Base-by-base conservation (phyloP, 345 rosid genomes). In the Salix purpurea region DNA sequence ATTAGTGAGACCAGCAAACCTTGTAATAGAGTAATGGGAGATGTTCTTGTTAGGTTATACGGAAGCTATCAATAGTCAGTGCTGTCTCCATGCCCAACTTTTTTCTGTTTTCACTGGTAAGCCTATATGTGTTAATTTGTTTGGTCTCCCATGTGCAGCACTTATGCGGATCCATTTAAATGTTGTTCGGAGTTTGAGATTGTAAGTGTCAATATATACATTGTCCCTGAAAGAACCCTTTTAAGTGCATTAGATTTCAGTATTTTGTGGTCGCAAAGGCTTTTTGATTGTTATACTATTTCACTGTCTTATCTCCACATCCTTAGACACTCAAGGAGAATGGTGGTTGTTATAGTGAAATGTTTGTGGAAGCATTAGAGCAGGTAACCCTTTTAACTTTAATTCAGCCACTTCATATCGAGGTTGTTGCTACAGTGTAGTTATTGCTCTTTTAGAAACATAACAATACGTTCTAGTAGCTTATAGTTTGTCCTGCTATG, bases 31-130 rank as follows among this genome's bases (percentile, higher is more conserved):
- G 73, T 75, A 61, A 62, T 67, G 0, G 84, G 83, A 70, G 80
- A 73, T 23, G 74, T 81, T 75, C 91, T 84, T 73, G 88, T 88
- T 71, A 83, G 90, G 65, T 78, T 89, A 54, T 87, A 86, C 69
- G 92, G 92, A 76, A 84, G 89, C 83, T 81, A 84, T 75, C 70
- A 84, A 77, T 81, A 84, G 91, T 85, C 12, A 76, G 91, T 85
- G 40, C 40, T 77, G 67, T 77, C 78, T 76, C 74, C 39, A 39
- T 39, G 23, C 52, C 79, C 39, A 56, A 44, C 18, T 42, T 4
- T 68, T 73, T 14, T 69, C 26, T 19, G 72, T 62, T 42, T 73
- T 24, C 26, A 6, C 50, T 68, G 23, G 26, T 65, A 18, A 67
- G 50, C 46, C 23, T 70, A 28, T 46, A 54, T 10, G 39, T 24